Conservation (phyloP, 306 rosid genomes). For the Styphnolobium japonicum region DNA sequence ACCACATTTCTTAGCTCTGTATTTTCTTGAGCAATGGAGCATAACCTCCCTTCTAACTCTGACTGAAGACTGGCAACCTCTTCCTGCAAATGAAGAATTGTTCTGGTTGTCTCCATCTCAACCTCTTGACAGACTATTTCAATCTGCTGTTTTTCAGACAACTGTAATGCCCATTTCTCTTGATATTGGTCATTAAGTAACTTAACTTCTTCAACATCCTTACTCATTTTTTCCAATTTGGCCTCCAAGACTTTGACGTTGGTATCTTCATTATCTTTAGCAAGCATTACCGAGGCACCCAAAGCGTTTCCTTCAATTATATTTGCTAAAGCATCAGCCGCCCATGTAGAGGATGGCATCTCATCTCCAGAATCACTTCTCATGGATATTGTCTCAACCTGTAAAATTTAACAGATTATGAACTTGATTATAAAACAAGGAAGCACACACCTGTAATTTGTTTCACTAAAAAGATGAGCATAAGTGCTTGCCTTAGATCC, state of each 20-base stretch:
- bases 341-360: conserved; percentile 37
- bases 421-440: conserved; percentile 17
- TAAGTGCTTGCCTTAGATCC: background rate
- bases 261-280: conserved; percentile 32
- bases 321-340: conserved; percentile 35
- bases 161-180: conserved; percentile 57
- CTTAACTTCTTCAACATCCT: conserved; percentile 75
- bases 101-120: conserved; percentile 86
- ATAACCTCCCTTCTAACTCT: conserved; percentile 64
- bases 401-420: conserved; percentile 29
- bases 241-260: conserved; percentile 43
- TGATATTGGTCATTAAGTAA: conserved; percentile 55
- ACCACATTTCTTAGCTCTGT: conserved; percentile 46
- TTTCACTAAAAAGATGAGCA: conserved; percentile 11
- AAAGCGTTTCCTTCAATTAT: conserved; percentile 29
- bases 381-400: conserved; percentile 57
- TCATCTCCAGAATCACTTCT: conserved; percentile 61
- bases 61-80: conserved; percentile 71
- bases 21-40: conserved; percentile 63
- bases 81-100: conserved; percentile 90
- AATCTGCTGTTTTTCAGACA: conserved; percentile 54
- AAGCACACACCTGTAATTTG: background rate
- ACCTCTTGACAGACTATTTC: conserved; percentile 80
- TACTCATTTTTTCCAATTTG: conserved; percentile 61
- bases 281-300: conserved; percentile 12